Base-by-base conservation (phyloP, 2,329 filamentous ascomycete genomes). In the Pseudohalonectria lignicola region DNA sequence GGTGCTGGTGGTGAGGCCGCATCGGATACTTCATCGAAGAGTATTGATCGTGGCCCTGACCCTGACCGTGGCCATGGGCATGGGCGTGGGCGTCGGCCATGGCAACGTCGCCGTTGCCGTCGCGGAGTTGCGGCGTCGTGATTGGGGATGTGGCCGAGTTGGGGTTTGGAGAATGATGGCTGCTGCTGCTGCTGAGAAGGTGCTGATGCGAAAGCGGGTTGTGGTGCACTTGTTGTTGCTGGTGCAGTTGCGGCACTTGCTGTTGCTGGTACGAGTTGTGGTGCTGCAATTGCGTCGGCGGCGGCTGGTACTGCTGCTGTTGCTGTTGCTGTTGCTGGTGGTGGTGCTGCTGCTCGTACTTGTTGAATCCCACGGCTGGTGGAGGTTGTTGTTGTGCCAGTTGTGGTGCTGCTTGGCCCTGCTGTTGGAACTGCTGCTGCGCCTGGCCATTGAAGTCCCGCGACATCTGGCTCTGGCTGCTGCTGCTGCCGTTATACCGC, bases 11-110 rank as follows among this genome's bases (percentile, higher is more conserved):
- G 58, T 77, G 77, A 31, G 85, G 77, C 48, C 85, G 78, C 62
- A 86, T 77, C 43, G 84, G 76, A 60, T 94, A 94, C 61, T 94
- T 94, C 54, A 86, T 78, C 59, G 80, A 77, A 53, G 82, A 80
- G 62, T 93, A 93, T 34, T 84, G 77, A 59, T 94, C 88, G n/a
- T n/a, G n/a, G n/a, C n/a, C n/a, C n/a, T n/a, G n/a, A n/a, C n/a
- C n/a, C n/a, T n/a, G n/a, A n/a, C n/a, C n/a, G n/a, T n/a, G n/a
- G n/a, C n/a, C n/a, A 47, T 73, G 71, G 43, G 76, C 76, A n/a
- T n/a, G n/a, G n/a, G n/a, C n/a, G 28, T 37, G 25, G 38, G 76
- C 67, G 60, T 94, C 88, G 61, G 92, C 85, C 88, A 95, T 95
- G 44, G 80, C 67, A 41, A 86, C 71, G 61, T 88, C 83, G 52